Evolutionary conservation across 1,139 yeast genomes (phyloP).

Genomic region (Hansenula sp.): DNA sequence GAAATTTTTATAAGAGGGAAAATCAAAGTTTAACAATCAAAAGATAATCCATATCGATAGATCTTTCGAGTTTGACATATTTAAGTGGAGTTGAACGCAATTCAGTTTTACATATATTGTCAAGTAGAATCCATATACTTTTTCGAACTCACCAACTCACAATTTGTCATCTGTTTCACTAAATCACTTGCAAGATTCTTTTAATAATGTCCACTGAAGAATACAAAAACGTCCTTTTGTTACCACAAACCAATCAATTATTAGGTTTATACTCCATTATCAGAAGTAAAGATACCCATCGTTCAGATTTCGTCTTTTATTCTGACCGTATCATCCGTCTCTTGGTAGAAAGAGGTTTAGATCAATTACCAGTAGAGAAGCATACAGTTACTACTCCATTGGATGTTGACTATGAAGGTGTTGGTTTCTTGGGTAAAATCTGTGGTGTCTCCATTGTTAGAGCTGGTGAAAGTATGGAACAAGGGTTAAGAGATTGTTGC

Average conservation of each 20-base stretch:
- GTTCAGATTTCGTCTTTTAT: conserved; percentile 93
- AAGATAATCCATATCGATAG: background rate
- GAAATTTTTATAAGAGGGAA: conserved; percentile 1
- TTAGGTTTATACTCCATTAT: conserved; percentile 85
- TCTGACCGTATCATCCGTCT: conserved; percentile 91
- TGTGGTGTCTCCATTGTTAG: conserved; percentile 97
- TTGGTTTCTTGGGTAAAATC: conserved; percentile 80
- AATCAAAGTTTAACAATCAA: background rate
- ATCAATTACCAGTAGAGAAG: conserved; percentile 81
- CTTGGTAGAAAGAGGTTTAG: conserved; percentile 91
- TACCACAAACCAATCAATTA: conserved; percentile 88
- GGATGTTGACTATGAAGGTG: conserved; percentile 71
- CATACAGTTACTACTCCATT: conserved; percentile 72
- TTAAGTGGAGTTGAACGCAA: too few relatives aligned
- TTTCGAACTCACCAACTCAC: too few relatives aligned
- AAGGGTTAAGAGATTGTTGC: conserved; percentile 95
- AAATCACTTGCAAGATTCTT: too few relatives aligned
- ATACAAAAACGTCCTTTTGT: conserved; percentile 54
- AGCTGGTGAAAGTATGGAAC: conserved; percentile 99
- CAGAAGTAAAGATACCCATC: conserved; percentile 70
- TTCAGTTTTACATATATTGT: too few relatives aligned
- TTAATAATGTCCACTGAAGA: conserved; percentile 16
- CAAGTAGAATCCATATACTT: too few relatives aligned
- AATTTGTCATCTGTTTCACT: too few relatives aligned
- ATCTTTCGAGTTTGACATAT: too few relatives aligned